Percentiles rank a stretch among this genome's conserved stretches.
These are phyloP conservation scores for Wickerhamomyces alni DNA, from an alignment of 805 yeast species.

Conservation along the genomic window DNA sequence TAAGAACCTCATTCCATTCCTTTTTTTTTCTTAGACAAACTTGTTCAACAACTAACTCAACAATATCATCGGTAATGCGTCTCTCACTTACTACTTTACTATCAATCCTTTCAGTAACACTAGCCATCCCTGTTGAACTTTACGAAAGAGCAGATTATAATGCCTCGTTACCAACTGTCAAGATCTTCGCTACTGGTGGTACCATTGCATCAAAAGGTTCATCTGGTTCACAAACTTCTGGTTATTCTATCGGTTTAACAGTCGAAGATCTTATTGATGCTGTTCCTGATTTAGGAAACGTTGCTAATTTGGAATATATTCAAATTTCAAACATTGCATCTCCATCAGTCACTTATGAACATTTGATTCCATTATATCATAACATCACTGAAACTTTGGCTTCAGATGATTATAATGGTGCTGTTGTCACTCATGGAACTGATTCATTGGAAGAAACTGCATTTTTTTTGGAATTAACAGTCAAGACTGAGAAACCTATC, in stretches of 20 bases:
- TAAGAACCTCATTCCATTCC: too few relatives aligned
- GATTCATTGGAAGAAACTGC: conserved; percentile 67
- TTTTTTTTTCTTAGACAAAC: too few relatives aligned
- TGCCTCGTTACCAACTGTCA: conserved; percentile 24
- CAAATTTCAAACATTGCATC: conserved; percentile 36
- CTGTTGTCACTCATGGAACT: conserved; percentile 68
- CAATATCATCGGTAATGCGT: not conserved
- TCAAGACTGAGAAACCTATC: conserved; percentile 29
- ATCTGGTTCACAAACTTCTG: conserved; percentile 43
- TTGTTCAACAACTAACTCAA: too few relatives aligned
- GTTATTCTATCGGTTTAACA: conserved; percentile 46
- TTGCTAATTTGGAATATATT: conserved; percentile 52
- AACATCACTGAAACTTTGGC: conserved; percentile 40
- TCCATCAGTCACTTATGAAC: conserved; percentile 43
- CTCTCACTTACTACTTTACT: not conserved
- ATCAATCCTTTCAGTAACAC: not conserved
- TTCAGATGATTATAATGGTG: conserved; percentile 41
- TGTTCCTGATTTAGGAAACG: conserved; percentile 49
- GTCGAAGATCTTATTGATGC: conserved; percentile 44
- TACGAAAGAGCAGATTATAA: not conserved
- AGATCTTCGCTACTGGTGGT: conserved; percentile 54
- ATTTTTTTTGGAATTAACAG: conserved; percentile 49
- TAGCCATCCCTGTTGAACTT: not conserved
- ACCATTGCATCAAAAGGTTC: conserved; percentile 52
- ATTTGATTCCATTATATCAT: conserved; percentile 39